Evolutionary conservation across 768 basidiomycete genomes (phyloP), one percentile per base, ranked within the genome.

Genomic region (Boletus vermiculosoides): DNA sequence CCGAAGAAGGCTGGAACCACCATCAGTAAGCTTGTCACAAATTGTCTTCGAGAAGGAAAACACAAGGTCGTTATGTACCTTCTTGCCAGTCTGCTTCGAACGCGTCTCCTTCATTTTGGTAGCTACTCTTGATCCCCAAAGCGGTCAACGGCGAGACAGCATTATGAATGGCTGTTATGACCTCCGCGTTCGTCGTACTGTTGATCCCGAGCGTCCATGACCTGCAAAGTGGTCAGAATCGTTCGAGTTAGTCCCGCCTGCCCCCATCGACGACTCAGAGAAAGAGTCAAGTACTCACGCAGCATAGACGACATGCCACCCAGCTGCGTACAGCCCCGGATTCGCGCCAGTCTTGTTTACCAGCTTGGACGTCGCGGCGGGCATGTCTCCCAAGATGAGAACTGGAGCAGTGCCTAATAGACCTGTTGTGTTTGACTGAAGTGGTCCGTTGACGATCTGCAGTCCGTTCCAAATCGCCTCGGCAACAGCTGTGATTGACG

Each of bases 41-140:
- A 13, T 23, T 31, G 20, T 15, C 16, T 10, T 16, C 33, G 16
- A 23, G 13, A 2, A 13, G 0, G 25, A 30, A 13, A 8, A 49
- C 8, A 30, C 18, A n/a, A 39, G 13, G 12, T 13, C 33, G 18
- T 33, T 10, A 22, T 9, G 8, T 45, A 62, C 63, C 40, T 49
- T 54, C 45, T 52, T 69, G 62, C 64, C 64, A 67, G 37, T 64
- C 36, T 6, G 1, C n/a, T 20, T 67, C 66, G 41, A 57, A 67
- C 6, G 55, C 23, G 22, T 54, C 54, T 3, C 50, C 67, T 51
- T 67, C 65, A 36, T 62, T 67, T 28, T 67, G 65, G 58, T 69
- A 68, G 42, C 65, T 67, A 16, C 60, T 45, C 36, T 16, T 57
- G 37, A 64, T 42, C 13, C 63, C 67, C 13, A 69, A 25, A 0